These are phyloP conservation scores for Orbilia ellipsospora DNA, from an alignment of 2,329 filamentous ascomycete genomes.

Conservation along the genomic window DNA sequence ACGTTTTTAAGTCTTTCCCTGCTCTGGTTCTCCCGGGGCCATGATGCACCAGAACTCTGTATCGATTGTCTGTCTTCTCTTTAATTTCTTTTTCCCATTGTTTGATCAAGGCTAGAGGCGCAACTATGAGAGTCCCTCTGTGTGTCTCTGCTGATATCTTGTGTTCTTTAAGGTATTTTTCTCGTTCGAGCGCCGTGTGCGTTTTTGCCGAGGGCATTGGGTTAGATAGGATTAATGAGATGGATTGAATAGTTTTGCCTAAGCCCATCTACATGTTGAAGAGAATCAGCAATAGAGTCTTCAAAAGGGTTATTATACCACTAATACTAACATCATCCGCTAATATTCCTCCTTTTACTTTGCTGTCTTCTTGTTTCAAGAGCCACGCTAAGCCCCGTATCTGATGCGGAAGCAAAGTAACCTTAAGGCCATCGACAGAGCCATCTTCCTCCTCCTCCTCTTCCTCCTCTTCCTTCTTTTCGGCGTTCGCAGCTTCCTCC, in stretches of 20 bases:
- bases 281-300: constrained; percentile 1
- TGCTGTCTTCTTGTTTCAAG: constrained; percentile 88
- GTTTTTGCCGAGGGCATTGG: constrained; percentile 73
- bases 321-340: constrained; percentile 76
- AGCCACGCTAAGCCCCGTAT: constrained; percentile 96
- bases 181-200: constrained; percentile 64
- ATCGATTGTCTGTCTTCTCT: constrained; percentile 78
- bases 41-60: constrained; percentile 90
- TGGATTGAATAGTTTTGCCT: constrained; percentile 94
- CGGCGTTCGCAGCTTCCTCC: constrained; percentile 49
- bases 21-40: constrained; percentile 85
- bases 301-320: constrained; percentile 6
- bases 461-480: constrained; percentile 66
- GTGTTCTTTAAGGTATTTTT: constrained; percentile 66
- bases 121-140: constrained; percentile 88
- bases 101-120: constrained; percentile 90
- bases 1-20: constrained; percentile 78
- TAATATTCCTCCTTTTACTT: constrained; percentile 88
- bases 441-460: constrained; percentile 71
- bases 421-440: constrained; percentile 81
- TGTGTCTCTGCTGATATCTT: constrained; percentile 76
- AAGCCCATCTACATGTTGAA: constrained; percentile 75
- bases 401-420: constrained; percentile 91
- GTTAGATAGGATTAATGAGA: constrained; percentile 87
- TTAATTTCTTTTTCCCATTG: constrained; percentile 97